Conservation (phyloP, 768 basidiomycete genomes). For the Psilocybe azurescens region DNA sequence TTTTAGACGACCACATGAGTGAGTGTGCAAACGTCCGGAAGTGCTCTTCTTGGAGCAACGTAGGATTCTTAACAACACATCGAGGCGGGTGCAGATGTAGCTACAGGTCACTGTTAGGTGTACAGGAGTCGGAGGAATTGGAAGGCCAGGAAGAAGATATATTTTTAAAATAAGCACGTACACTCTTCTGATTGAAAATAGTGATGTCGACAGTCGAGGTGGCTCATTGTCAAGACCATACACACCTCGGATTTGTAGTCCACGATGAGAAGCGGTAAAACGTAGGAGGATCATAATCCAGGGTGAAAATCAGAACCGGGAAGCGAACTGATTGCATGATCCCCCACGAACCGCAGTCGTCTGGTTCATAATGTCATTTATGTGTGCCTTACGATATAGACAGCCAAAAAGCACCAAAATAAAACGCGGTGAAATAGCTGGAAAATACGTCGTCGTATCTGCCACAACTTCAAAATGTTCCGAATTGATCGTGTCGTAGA, state of each 20-base stretch:
- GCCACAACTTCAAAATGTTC: background rate
- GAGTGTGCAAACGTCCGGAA: background rate
- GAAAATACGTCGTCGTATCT: background rate
- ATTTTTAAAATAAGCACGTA: constrained; percentile 1
- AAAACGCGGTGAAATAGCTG: background rate
- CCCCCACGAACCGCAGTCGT: background rate
- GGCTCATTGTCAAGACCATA: background rate
- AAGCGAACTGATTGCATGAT: background rate
- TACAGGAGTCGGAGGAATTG: background rate
- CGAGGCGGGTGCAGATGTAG: background rate
- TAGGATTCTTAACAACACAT: background rate
- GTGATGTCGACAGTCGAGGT: background rate
- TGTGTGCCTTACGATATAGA: background rate
- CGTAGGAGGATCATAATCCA: background rate
- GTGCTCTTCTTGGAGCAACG: background rate
- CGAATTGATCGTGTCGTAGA: background rate
- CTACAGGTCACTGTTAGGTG: background rate
- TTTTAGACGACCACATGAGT: background rate
- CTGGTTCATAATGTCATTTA: background rate
- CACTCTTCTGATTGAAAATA: background rate
- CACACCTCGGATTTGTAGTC: background rate
- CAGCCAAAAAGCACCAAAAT: background rate
- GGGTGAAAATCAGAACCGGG: background rate
- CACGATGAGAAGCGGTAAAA: background rate
- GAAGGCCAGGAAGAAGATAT: background rate